These are phyloP conservation scores for Stenocarpella maydis DNA, from an alignment of 2,329 filamentous ascomycete species.

Conservation along the genomic window DNA sequence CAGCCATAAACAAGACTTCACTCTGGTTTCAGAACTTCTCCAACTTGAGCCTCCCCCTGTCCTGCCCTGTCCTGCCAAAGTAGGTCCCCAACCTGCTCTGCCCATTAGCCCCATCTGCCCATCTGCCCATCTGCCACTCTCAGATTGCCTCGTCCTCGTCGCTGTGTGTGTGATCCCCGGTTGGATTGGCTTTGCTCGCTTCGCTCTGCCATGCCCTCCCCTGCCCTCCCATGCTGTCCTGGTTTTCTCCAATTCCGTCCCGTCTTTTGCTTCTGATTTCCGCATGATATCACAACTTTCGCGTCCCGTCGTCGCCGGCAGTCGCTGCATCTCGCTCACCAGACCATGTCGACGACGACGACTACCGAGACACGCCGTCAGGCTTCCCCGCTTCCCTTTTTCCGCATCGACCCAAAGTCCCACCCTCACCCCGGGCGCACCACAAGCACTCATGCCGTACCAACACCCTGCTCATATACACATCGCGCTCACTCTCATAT, in stretches of 20 bases:
- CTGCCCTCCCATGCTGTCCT: background rate
- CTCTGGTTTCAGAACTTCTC: background rate
- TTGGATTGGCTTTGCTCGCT: background rate
- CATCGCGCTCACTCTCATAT: background rate
- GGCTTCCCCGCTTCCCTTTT: conserved; percentile 30
- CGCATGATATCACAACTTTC: conserved; percentile 4
- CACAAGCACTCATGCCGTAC: background rate
- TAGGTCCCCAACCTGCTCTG: background rate
- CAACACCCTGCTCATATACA: background rate
- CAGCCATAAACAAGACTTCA: conserved; percentile 19
- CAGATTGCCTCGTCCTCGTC: conserved; percentile 10
- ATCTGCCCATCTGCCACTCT: background rate
- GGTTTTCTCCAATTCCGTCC: conserved; percentile 17
- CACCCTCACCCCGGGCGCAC: background rate
- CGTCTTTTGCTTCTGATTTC: conserved; percentile 14
- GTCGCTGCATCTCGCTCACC: background rate
- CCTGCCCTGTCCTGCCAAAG: background rate
- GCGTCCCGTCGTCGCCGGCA: background rate
- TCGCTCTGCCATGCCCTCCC: background rate
- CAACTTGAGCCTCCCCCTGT: background rate
- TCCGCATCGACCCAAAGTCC: conserved; percentile 5
- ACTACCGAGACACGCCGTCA: conserved; percentile 28
- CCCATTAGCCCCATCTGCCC: background rate
- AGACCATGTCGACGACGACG: conserved; percentile 14
- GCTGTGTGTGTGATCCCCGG: background rate